Evolutionary conservation across 148 eudicot species (phyloP).

Genomic region (Silene conica): DNA sequence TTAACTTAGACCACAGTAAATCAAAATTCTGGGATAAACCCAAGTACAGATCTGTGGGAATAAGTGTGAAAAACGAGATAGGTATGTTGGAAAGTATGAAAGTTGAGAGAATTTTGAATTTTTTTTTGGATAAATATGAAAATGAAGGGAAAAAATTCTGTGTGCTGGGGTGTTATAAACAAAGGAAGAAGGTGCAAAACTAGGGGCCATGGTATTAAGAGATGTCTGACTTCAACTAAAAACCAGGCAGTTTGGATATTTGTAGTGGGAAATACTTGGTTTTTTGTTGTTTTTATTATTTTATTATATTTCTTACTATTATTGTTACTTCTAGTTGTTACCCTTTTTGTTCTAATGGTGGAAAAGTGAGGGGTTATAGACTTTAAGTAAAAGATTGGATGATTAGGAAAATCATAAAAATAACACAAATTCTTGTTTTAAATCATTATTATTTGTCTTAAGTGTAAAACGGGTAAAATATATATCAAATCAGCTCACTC

Average conservation of each 20-base stretch:
- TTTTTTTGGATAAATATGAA: not conserved
- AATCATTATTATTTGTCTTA: no score
- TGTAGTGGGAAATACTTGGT: not conserved
- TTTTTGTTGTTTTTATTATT: no score
- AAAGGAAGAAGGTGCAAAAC: constrained; percentile 28
- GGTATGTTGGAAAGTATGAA: constrained; percentile 12
- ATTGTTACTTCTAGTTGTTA: no score
- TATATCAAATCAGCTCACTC: no score
- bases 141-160: not conserved
- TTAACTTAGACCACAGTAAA: not conserved
- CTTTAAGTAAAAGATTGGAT: no score
- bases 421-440: no score
- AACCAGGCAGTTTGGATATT: constrained; percentile 19
- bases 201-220: constrained; percentile 35
- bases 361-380: no score
- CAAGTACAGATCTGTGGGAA: constrained; percentile 22
- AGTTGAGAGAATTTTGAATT: not conserved
- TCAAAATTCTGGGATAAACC: not conserved
- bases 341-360: no score
- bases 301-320: no score
- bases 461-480: no score
- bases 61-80: not conserved
- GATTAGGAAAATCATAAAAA: no score
- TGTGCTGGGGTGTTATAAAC: constrained; percentile 1
- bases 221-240: constrained; percentile 1